These are phyloP conservation scores for Beauveria sp. DNA, from an alignment of 2,329 filamentous ascomycete species.

Conservation along the genomic window DNA sequence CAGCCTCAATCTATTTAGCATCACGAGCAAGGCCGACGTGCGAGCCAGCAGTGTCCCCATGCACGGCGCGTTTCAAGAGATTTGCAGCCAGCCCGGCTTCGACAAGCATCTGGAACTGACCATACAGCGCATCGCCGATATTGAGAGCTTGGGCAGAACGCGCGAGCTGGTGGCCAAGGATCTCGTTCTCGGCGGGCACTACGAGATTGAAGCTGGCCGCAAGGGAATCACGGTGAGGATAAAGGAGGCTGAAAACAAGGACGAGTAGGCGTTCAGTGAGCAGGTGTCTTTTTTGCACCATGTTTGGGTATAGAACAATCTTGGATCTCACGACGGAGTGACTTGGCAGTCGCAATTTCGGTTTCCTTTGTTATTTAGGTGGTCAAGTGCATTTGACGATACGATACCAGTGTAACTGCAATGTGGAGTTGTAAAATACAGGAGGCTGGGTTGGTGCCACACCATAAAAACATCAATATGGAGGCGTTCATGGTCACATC, in stretches of 20 bases:
- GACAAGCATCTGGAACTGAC: constrained; percentile 76
- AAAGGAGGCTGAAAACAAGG: constrained; percentile 26
- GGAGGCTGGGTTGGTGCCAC: neutral
- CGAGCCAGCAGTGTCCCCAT: constrained; percentile 93
- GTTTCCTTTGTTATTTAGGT: neutral
- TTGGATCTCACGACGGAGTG: neutral
- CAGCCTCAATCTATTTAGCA: constrained; percentile 90
- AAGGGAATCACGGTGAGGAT: constrained; percentile 35
- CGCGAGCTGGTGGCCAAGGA: constrained; percentile 94
- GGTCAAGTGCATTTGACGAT: neutral
- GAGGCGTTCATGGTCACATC: neutral
- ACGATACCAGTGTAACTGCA: neutral
- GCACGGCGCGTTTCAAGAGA: constrained; percentile 83
- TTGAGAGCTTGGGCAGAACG: constrained; percentile 89
- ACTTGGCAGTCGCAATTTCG: neutral
- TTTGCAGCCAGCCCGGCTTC: constrained; percentile 71
- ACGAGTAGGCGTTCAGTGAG: constrained; percentile 24
- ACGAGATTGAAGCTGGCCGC: constrained; percentile 48
- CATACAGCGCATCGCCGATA: constrained; percentile 77
- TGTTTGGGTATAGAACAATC: neutral
- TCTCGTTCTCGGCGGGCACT: constrained; percentile 75
- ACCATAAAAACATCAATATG: no score
- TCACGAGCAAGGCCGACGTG: constrained; percentile 79
- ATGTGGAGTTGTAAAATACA: neutral
- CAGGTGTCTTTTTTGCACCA: neutral